Evolutionary conservation across 768 basidiomycete genomes (phyloP).

Genomic region (Xanthoconium stramineum): DNA sequence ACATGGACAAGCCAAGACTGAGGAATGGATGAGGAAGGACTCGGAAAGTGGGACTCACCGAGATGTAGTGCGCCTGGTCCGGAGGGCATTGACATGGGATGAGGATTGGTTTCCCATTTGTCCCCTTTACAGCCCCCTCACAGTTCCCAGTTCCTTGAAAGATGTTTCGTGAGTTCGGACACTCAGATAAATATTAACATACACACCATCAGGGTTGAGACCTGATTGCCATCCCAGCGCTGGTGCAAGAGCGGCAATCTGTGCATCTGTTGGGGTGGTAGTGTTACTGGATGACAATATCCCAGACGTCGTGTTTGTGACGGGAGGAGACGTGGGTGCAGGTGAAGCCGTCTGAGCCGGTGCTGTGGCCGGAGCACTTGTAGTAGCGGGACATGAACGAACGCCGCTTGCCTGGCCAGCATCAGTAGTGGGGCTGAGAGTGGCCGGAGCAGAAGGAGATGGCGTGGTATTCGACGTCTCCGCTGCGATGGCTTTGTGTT

Average conservation of each 20-base stretch:
- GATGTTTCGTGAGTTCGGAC: neutral
- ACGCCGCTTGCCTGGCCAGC: neutral
- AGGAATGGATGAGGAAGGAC: neutral
- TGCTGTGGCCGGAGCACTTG: neutral
- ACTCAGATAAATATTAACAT: neutral
- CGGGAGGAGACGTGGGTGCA: neutral
- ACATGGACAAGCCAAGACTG: neutral
- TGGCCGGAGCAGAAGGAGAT: neutral
- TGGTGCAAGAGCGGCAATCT: conserved; percentile 48
- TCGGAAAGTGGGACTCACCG: conserved; percentile 9
- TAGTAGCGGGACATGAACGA: neutral
- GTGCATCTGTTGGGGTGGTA: conserved; percentile 19
- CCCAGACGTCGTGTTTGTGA: neutral
- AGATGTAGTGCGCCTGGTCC: conserved; percentile 22
- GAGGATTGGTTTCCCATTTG: conserved; percentile 29
- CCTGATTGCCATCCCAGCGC: conserved; percentile 53
- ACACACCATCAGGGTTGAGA: conserved; percentile 56
- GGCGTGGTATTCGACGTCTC: conserved; percentile 2
- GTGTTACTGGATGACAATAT: conserved; percentile 3
- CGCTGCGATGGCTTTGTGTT: conserved; percentile 25
- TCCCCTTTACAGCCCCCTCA: conserved; percentile 32
- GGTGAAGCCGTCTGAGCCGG: neutral
- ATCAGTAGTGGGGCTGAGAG: neutral
- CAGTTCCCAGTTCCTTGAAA: conserved; percentile 36
- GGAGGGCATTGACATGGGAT: conserved; percentile 38